These are phyloP conservation scores for Leishmania arabica DNA, from an alignment of 208 protist species.

Conservation along the genomic window DNA sequence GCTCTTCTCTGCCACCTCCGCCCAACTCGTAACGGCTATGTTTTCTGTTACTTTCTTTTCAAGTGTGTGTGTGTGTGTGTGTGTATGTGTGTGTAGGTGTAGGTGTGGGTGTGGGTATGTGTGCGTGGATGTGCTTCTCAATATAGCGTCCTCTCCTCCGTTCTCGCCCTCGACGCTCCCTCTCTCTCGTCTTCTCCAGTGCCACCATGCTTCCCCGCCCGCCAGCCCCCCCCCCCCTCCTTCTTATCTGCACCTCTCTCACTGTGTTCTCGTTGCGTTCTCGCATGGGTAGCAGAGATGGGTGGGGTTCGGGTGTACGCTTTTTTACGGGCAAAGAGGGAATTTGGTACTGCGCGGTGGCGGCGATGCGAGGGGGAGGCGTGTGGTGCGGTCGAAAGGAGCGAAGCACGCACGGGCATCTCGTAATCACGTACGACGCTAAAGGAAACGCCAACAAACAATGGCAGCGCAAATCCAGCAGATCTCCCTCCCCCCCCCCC, in stretches of 20 bases:
- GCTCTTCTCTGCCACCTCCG: constrained; percentile 5
- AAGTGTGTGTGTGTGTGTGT: not conserved
- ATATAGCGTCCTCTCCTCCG: not conserved
- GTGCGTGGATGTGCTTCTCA: constrained; percentile 8
- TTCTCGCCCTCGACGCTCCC: not conserved
- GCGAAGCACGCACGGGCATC: not conserved
- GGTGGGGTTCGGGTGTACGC: not conserved
- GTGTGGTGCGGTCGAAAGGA: not conserved
- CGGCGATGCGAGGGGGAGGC: not conserved
- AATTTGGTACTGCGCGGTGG: not conserved
- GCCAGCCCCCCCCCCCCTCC: not conserved
- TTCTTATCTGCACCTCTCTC: not conserved
- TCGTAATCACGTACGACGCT: not conserved
- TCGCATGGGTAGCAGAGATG: not conserved
- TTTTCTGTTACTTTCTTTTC: constrained; percentile 1
- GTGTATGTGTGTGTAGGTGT: not conserved
- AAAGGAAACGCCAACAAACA: not conserved
- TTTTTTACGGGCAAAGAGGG: not conserved
- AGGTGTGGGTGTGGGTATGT: not conserved
- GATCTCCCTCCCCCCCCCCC: not conserved
- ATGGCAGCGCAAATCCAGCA: not conserved
- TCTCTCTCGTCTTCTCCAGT: not conserved
- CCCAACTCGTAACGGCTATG: constrained; percentile 20
- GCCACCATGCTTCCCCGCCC: not conserved
- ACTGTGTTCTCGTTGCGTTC: not conserved